phyloP scores from a whole-genome alignment of 2,329 filamentous ascomycete species.

The Alternaria gaisen region DNA sequence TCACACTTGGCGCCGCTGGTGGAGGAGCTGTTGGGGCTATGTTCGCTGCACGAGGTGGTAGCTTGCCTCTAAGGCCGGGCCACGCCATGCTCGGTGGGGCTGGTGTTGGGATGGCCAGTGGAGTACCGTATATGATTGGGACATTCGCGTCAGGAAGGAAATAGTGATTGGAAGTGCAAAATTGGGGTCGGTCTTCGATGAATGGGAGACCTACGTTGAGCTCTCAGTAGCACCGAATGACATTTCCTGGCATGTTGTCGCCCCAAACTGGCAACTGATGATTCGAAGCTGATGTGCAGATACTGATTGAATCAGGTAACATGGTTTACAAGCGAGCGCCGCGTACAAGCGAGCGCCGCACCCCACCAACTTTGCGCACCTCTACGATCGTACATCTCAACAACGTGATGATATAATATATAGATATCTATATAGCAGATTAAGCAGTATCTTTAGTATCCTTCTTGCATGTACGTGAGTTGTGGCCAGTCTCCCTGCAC shows the following conservation, averaged over 20 bases:
- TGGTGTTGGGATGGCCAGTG: slow-evolving; percentile 60
- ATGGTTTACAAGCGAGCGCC: no score
- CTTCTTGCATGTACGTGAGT: no score
- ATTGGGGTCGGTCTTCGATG: background rate
- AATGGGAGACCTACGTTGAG: background rate
- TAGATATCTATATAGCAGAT: no score
- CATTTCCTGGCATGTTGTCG: background rate
- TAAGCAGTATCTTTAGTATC: no score
- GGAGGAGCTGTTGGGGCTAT: slow-evolving; percentile 46
- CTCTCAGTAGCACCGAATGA: background rate
- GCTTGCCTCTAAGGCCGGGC: slow-evolving; percentile 40
- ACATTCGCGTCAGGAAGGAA: slow-evolving; percentile 29
- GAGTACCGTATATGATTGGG: slow-evolving; percentile 55
- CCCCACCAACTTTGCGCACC: no score
- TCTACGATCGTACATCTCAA: no score
- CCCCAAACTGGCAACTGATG: background rate
- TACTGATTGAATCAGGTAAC: no score
- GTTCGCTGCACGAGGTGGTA: slow-evolving; percentile 41
- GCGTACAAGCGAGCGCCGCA: no score
- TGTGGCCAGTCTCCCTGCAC: no score
- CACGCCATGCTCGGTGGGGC: slow-evolving; percentile 56
- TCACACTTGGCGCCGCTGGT: slow-evolving; percentile 58
- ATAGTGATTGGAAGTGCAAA: background rate
- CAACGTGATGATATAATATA: no score
- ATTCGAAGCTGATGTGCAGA: background rate